A percentile compares a stretch with the other conserved stretches of the same genome.
Conservation (phyloP, 2,329 filamentous ascomycete genomes). For the Xylariaceae sp. region DNA sequence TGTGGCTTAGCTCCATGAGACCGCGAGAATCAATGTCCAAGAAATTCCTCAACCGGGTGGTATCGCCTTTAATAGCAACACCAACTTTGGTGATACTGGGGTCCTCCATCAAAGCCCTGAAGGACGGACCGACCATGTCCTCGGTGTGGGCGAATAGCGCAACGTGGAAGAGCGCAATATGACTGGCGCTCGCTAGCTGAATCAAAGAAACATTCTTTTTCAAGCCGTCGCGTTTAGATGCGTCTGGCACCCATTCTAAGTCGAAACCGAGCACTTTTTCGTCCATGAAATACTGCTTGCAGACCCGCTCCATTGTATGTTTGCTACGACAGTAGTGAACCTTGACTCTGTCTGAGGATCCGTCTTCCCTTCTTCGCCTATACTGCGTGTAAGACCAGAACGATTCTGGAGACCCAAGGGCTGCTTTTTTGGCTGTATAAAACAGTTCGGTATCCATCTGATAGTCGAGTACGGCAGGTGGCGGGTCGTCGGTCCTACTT, state of each 20-base stretch:
- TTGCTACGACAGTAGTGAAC: constrained; percentile 76
- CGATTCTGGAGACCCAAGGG: constrained; percentile 44
- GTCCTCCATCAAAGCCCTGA: constrained; percentile 72
- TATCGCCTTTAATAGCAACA: constrained; percentile 71
- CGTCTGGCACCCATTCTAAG: constrained; percentile 72
- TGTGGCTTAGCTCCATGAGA: constrained; percentile 77
- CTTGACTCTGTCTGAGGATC: constrained; percentile 51
- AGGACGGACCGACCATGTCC: constrained; percentile 66
- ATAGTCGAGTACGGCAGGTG: constrained; percentile 41
- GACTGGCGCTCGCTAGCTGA: constrained; percentile 74
- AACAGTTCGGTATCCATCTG: constrained; percentile 48
- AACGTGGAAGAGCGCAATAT: constrained; percentile 79
- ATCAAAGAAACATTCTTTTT: constrained; percentile 76
- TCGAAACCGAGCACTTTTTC: constrained; percentile 82
- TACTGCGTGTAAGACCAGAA: constrained; percentile 72
- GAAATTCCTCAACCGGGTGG: constrained; percentile 64
- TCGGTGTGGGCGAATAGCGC: constrained; percentile 55
- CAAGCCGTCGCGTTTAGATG: constrained; percentile 45
- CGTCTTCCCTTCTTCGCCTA: constrained; percentile 46
- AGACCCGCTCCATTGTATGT: constrained; percentile 64
- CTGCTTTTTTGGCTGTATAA: constrained; percentile 46
- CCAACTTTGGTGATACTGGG: constrained; percentile 69
- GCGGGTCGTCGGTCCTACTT: constrained; percentile 29
- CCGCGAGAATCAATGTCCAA: constrained; percentile 64
- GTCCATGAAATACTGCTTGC: constrained; percentile 61